Evolutionary conservation across 352 stramenopile species (phyloP).

Genomic region (Albugo laibachii): DNA sequence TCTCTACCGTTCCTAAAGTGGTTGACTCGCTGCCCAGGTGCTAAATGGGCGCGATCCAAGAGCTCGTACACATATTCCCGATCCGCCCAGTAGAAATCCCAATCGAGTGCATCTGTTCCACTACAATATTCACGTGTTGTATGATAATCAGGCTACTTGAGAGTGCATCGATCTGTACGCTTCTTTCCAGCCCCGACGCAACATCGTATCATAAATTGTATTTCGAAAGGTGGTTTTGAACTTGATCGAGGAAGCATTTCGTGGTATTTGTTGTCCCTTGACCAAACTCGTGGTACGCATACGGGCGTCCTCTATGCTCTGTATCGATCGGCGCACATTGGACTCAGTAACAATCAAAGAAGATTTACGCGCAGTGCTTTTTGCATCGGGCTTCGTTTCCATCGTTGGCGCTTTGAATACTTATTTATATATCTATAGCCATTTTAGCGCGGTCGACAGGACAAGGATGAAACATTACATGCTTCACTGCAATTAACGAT

Average conservation of each 20-base stretch:
- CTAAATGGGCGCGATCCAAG: constrained; percentile 75
- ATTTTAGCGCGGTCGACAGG: not conserved
- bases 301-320: not conserved
- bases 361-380: too few species aligned
- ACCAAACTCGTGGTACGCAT: constrained; percentile 1
- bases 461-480: not conserved
- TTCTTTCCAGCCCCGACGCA: constrained; percentile 79
- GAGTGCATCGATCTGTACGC: constrained; percentile 17
- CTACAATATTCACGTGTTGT: not conserved
- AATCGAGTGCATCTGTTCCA: constrained; percentile 41
- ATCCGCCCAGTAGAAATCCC: constrained; percentile 81
- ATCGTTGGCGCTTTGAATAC: not conserved
- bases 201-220: constrained; percentile 83
- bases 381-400: too few species aligned
- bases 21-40: constrained; percentile 74
- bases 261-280: not conserved
- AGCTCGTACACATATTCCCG: constrained; percentile 83
- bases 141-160: not conserved
- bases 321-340: too few species aligned
- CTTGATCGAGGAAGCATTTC: constrained; percentile 17
- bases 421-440: not conserved
- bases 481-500: too few species aligned
- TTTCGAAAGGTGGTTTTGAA: constrained; percentile 86
- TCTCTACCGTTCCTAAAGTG: constrained; percentile 80
- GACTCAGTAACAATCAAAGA: too few species aligned